Conservation (phyloP, 306 rosid species). For the Bauhinia variegata region DNA sequence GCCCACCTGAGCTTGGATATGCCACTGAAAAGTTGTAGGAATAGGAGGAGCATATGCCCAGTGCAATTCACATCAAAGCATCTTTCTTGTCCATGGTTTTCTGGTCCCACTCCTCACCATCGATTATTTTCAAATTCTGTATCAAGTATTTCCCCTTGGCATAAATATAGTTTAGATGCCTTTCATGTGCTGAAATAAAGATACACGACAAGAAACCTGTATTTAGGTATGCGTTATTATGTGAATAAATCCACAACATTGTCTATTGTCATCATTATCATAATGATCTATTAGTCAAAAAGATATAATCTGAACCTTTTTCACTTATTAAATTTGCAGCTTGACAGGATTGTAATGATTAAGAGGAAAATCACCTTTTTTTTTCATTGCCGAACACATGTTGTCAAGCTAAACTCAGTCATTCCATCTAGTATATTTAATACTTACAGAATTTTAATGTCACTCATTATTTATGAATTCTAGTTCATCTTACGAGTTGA, state of each 20-base stretch:
- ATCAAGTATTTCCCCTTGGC: constrained; percentile 2
- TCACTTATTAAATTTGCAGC: too few species aligned
- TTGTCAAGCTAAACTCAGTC: too few species aligned
- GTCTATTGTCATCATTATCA: too few species aligned
- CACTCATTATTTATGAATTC: too few species aligned
- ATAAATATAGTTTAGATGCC: constrained; percentile 31
- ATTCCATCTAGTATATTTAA: too few species aligned
- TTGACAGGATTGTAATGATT: background rate
- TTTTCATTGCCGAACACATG: too few species aligned
- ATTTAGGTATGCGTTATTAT: background rate
- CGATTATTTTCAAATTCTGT: constrained; percentile 15
- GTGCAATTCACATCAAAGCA: constrained; percentile 43
- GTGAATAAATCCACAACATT: too few species aligned
- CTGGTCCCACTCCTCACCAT: constrained; percentile 36
- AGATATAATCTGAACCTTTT: too few species aligned
- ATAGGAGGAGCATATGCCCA: constrained; percentile 42
- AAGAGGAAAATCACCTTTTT: background rate
- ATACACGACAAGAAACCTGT: background rate
- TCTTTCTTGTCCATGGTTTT: constrained; percentile 35
- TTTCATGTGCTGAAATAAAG: constrained; percentile 4
- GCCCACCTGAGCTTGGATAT: constrained; percentile 55
- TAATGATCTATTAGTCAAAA: too few species aligned
- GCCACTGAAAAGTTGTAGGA: constrained; percentile 40
- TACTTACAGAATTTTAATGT: too few species aligned
- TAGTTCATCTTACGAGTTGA: too few species aligned